These are phyloP conservation scores for Globisporangium echinulatum DNA, from an alignment of 352 stramenopile species.

Conservation along the genomic window DNA sequence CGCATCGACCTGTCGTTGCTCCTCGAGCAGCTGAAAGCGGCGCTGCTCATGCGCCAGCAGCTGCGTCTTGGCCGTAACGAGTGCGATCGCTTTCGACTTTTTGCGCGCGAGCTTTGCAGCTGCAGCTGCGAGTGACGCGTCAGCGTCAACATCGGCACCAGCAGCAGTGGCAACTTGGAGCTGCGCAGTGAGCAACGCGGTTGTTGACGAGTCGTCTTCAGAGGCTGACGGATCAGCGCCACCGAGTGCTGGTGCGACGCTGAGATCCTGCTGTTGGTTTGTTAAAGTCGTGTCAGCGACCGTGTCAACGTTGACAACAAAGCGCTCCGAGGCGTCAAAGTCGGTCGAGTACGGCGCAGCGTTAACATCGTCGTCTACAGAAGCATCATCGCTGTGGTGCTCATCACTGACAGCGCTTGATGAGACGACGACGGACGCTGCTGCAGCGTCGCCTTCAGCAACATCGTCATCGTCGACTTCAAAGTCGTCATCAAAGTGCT, in stretches of 20 bases:
- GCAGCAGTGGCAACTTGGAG: conserved; percentile 12
- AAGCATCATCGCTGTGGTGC: background rate
- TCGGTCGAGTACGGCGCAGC: too few species aligned
- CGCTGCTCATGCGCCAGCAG: conserved; percentile 25
- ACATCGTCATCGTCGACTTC: conserved; percentile 1
- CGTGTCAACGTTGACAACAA: too few species aligned
- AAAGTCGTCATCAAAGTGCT: conserved; percentile 11
- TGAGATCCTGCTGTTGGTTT: too few species aligned
- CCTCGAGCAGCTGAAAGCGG: conserved; percentile 29
- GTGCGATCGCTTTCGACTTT: conserved; percentile 30
- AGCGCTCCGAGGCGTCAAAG: too few species aligned
- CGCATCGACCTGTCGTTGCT: conserved; percentile 30
- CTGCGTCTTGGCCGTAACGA: conserved; percentile 30
- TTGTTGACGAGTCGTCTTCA: conserved; percentile 43
- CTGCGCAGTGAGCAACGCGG: conserved; percentile 28
- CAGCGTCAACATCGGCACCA: too few species aligned
- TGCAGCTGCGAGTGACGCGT: conserved; percentile 4
- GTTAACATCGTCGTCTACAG: background rate
- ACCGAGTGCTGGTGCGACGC: too few species aligned
- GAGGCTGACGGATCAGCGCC: conserved; percentile 16
- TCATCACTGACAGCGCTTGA: too few species aligned
- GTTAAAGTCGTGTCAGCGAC: too few species aligned
- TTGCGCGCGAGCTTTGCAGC: conserved; percentile 32
- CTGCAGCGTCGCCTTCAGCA: background rate
- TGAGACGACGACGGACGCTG: background rate